These are phyloP conservation scores for Talaromyces albobiverticillius DNA, from an alignment of 2,329 filamentous ascomycete species.

Conservation along the genomic window DNA sequence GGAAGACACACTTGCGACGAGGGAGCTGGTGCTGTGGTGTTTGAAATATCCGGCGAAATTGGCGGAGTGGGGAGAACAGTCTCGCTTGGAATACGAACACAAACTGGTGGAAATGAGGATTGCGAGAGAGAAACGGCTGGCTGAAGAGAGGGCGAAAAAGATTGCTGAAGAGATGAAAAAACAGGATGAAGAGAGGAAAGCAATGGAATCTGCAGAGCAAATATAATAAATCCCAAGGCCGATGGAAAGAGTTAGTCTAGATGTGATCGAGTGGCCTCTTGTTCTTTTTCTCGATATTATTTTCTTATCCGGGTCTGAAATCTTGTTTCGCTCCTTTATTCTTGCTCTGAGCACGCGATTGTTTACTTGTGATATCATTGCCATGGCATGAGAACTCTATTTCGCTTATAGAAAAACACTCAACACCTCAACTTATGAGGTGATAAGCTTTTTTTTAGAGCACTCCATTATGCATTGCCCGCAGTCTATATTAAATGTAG, in stretches of 20 bases:
- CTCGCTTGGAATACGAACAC: background rate
- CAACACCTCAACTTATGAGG: too few species aligned
- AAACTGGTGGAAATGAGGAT: background rate
- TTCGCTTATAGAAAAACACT: too few species aligned
- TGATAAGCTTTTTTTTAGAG: too few species aligned
- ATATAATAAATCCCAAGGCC: too few species aligned
- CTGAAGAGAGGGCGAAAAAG: background rate
- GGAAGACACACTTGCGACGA: slow-evolving; percentile 50
- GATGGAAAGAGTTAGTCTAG: too few species aligned
- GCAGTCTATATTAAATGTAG: too few species aligned
- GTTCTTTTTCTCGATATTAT: background rate
- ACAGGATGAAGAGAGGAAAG: too few species aligned
- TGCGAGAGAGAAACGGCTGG: background rate
- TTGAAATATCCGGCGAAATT: slow-evolving; percentile 39
- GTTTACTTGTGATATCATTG: background rate
- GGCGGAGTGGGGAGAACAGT: slow-evolving; percentile 28
- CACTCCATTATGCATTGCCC: too few species aligned
- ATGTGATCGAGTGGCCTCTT: too few species aligned
- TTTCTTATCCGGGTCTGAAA: background rate
- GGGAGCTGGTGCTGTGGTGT: slow-evolving; percentile 50
- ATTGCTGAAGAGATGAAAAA: too few species aligned
- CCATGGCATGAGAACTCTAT: too few species aligned
- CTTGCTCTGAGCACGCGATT: background rate
- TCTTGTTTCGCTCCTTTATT: background rate
- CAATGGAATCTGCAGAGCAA: too few species aligned